Evolutionary conservation across 2,329 filamentous ascomycete species (phyloP), one percentile per base, ranked within the genome.

Genomic region (Monosporascus sp.): DNA sequence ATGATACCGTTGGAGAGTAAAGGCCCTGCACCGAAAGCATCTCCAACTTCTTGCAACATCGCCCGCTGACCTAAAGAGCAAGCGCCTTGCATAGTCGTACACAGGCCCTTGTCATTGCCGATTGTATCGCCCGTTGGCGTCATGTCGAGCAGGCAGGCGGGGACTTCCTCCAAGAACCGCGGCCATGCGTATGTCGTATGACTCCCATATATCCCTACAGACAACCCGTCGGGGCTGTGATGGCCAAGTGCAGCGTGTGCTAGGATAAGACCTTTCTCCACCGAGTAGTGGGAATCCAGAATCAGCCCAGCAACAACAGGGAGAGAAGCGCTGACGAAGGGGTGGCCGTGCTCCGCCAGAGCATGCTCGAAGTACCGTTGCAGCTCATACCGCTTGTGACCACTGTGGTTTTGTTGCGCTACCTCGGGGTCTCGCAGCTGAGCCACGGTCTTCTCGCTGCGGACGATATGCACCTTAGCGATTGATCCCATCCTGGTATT

Each of bases 171-270:
- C 35, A 89, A 71, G 61, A 82, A 85, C 1, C 84, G 79, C 1
- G 87, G 87, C 66, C 88, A 89, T 55, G 82, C 85, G 62, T 89
- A 86, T 22, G 89, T 76, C 56, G 81, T 78, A 63, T 88, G 86
- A 38, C 86, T 89, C 8, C 87, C 87, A 63, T 88, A 89, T 47
- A 90, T 84, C 14, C 84, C 87, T 51, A 89, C 74, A 50, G 85
- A 83, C 49, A 88, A 68, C 14, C 80, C 82, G 31, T 74, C 72
- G 14, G 70, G 78, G 24, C 82, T 81, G 11, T 64, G 64, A 27
- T 57, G 56, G 16, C 85, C 85, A 17, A 87, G 71, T 14, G 85
- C 85, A 7, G 86, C 86, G 68, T 90, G 86, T 20, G 79, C 85
- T 22, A 82, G 78, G 37, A 89, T 82, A 2, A 80, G 78, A 50